Evolutionary conservation across 2,329 filamentous ascomycete genomes (phyloP), one percentile per base, ranked within the genome.

Genomic region (Cytospora mali): DNA sequence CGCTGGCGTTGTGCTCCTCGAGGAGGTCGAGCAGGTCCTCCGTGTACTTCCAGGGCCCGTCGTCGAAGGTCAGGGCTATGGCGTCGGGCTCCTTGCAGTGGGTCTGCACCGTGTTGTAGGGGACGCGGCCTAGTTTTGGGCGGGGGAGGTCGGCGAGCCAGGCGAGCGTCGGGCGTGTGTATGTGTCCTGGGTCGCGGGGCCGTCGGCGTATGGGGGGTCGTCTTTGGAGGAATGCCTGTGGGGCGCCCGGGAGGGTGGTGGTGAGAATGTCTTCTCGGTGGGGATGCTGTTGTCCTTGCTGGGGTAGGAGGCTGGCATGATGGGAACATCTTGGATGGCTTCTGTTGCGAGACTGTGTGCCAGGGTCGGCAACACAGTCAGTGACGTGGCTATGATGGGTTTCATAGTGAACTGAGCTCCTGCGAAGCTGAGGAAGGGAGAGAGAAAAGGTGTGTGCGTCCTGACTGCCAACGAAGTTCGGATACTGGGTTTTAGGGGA

Each of bases 1-100:
- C 88, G 66, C 84, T 87, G 16, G 84, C 86, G 29, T 81, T 76
- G 69, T 88, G 87, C 28, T 70, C 71, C 64, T 80, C 79, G 52
- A 90, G 79, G 59, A 88, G 77, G 68, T 89, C 83, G 14, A 90
- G 78, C 14, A 90, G 79, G 64, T 87, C 81, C 48, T 75, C 74
- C 1, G 87, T 90, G 72, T 86, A 88, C 23, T 79, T 73, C 66
- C 83, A 84, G 25, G 87, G 88, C 1, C 88, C 88, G 71, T 90
- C 88, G 67, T 90, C 88, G 67, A 84, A 90, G 0, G 87, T 90
- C 61, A 90, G 72, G 21, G 88, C 88, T 68, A 90, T 80, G 13
- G 84, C 84, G 58, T 86, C 84, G 3, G 80, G 76, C n/a, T 77
- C 76, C n/a, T 74, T 74, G 66, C 84, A 87, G 65, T 79, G 75